phyloP scores from a whole-genome alignment of 2,329 filamentous ascomycete species.

The Setomelanomma holmii region DNA sequence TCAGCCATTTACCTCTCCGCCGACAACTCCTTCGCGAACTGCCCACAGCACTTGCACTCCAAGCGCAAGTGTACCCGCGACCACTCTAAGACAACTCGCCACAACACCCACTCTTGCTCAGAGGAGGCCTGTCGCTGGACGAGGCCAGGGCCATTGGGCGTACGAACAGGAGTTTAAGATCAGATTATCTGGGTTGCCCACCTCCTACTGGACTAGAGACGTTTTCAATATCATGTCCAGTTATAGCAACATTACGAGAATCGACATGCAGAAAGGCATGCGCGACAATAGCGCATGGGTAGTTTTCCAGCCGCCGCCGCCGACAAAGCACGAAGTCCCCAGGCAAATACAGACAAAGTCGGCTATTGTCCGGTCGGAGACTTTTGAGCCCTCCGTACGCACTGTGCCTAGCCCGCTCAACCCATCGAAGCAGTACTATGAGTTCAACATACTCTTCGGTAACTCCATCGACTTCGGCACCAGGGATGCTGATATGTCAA shows the following conservation, averaged over 20 bases:
- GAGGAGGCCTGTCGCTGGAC: constrained; percentile 5
- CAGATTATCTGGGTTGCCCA: constrained; percentile 22
- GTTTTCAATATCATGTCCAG: constrained; percentile 29
- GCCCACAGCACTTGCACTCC: neutral
- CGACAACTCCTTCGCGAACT: neutral
- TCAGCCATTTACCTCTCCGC: neutral
- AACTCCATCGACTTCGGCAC: constrained; percentile 68
- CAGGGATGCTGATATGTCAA: constrained; percentile 59
- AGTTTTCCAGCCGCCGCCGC: constrained; percentile 34
- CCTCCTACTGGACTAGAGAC: constrained; percentile 23
- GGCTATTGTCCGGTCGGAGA: constrained; percentile 10
- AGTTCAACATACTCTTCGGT: constrained; percentile 42
- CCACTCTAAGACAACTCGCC: no score
- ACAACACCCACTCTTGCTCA: constrained; percentile 1
- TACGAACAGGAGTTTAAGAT: constrained; percentile 32
- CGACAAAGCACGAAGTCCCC: no score
- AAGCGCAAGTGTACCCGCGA: no score
- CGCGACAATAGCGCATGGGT: constrained; percentile 27
- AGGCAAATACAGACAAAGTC: constrained; percentile 10
- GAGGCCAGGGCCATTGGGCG: constrained; percentile 19
- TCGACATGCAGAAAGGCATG: constrained; percentile 30
- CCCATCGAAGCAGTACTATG: constrained; percentile 28
- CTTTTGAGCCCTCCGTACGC: neutral
- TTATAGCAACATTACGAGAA: constrained; percentile 36
- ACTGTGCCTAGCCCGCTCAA: constrained; percentile 32